These are phyloP conservation scores for Sphaerosporella brunnea DNA, from an alignment of 495 filamentous ascomycete species.

Conservation along the genomic window DNA sequence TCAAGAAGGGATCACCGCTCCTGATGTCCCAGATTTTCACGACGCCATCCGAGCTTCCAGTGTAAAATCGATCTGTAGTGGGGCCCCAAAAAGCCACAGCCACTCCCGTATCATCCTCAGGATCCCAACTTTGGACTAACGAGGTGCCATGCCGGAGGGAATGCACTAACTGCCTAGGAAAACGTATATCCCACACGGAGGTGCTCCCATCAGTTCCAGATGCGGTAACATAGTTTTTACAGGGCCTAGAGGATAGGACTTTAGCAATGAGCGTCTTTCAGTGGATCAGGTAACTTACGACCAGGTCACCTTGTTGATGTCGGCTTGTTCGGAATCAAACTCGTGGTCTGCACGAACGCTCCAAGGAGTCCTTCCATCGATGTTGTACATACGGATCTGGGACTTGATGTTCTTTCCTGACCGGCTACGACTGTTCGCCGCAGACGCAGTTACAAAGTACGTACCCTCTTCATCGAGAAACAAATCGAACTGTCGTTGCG, in stretches of 20 bases:
- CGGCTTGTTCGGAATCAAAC: constrained; percentile 55
- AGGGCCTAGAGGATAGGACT: constrained; percentile 28
- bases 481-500: constrained; percentile 17
- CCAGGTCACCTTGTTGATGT: constrained; percentile 71
- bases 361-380: neutral
- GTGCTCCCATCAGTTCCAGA: constrained; percentile 70
- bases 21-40: constrained; percentile 74
- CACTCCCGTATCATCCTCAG: constrained; percentile 68
- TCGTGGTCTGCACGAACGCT: constrained; percentile 22
- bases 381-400: constrained; percentile 1
- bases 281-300: constrained; percentile 31
- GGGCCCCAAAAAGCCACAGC: constrained; percentile 66
- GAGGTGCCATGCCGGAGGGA: constrained; percentile 45
- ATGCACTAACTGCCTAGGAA: constrained; percentile 40
- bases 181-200: constrained; percentile 70
- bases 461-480: constrained; percentile 10
- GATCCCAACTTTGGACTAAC: too few relatives aligned
- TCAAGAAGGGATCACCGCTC: constrained; percentile 43
- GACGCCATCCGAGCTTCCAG: constrained; percentile 75
- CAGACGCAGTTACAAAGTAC: constrained; percentile 8
- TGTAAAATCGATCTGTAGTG: constrained; percentile 51
- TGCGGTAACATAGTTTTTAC: constrained; percentile 46
- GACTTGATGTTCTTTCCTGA: neutral
- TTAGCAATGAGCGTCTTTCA: too few relatives aligned
- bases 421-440: neutral